phyloP scores from a whole-genome alignment of 139 green algal species.

The Chloropicon primus region DNA sequence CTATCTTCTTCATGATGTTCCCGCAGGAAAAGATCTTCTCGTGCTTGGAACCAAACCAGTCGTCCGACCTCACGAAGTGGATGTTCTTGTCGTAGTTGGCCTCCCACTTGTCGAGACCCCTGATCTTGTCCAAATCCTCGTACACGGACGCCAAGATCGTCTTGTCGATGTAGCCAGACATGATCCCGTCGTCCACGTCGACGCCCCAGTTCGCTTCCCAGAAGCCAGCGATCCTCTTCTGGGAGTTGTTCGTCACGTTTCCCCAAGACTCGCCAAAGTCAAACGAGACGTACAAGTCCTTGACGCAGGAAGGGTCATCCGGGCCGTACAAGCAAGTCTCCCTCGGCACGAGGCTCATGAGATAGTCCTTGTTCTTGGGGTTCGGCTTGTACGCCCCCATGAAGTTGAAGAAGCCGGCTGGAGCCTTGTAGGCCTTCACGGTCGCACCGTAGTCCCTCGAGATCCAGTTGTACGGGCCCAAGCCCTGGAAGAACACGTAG shows the following conservation, averaged over 20 bases:
- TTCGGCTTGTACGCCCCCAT: not conserved
- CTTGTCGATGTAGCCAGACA: conserved; percentile 17
- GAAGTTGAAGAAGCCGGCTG: not conserved
- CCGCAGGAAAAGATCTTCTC: conserved; percentile 57
- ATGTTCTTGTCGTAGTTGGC: conserved; percentile 70
- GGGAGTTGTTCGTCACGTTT: conserved; percentile 62
- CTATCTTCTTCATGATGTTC: conserved; percentile 73
- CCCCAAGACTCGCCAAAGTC: conserved; percentile 45
- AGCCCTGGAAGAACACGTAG: not conserved
- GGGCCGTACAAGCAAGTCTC: not conserved
- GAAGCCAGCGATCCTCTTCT: conserved; percentile 58
- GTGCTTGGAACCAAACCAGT: conserved; percentile 55
- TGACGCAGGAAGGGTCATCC: not conserved
- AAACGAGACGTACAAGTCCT: not conserved
- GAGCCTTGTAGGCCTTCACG: not conserved
- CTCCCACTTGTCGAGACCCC: conserved; percentile 25
- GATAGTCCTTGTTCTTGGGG: not conserved
- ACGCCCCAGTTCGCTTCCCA: conserved; percentile 87
- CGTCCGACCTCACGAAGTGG: conserved; percentile 58
- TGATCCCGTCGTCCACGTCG: conserved; percentile 10
- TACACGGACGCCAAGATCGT: conserved; percentile 78
- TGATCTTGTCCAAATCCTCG: conserved; percentile 26
- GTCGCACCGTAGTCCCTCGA: not conserved
- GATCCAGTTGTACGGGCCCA: not conserved
- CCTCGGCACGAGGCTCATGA: not conserved